These are phyloP conservation scores for Rhodotorula toruloides DNA, from an alignment of 768 basidiomycete genomes.

Conservation along the genomic window DNA sequence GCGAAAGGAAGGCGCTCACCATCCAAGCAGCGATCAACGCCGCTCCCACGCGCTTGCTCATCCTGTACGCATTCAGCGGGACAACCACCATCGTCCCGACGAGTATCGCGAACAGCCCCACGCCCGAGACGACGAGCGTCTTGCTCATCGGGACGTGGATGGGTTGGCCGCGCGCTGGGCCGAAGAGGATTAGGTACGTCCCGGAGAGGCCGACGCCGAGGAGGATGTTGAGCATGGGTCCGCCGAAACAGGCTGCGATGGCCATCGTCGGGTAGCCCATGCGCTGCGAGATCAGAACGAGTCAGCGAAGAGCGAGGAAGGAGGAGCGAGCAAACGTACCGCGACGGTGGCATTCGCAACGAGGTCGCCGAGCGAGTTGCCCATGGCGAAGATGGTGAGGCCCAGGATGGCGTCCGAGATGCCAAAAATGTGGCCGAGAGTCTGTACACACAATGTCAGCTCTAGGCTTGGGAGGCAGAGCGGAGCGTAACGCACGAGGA, in stretches of 20 bases:
- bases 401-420: conserved; percentile 96
- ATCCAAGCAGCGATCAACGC: conserved; percentile 28
- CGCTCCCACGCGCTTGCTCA: conserved; percentile 48
- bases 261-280: conserved; percentile 83
- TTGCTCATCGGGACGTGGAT: conserved; percentile 65
- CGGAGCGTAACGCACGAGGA: conserved; percentile 59
- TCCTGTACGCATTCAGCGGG: conserved; percentile 72
- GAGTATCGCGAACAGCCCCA: conserved; percentile 74
- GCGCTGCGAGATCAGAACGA: conserved; percentile 39
- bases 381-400: conserved; percentile 90
- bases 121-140: conserved; percentile 74
- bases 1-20: background rate
- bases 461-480: background rate
- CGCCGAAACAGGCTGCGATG: conserved; percentile 87
- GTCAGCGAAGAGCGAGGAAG: background rate
- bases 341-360: conserved; percentile 97
- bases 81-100: conserved; percentile 72
- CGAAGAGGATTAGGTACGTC: conserved; percentile 64
- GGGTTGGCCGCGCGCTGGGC: conserved; percentile 54
- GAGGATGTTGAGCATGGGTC: conserved; percentile 49
- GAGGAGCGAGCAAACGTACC: conserved; percentile 44
- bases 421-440: conserved; percentile 88
- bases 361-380: conserved; percentile 91
- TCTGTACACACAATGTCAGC: conserved; percentile 51
- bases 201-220: conserved; percentile 85